phyloP scores from a whole-genome alignment of 2,329 filamentous ascomycete species.

The Keithomyces neogunnii region DNA sequence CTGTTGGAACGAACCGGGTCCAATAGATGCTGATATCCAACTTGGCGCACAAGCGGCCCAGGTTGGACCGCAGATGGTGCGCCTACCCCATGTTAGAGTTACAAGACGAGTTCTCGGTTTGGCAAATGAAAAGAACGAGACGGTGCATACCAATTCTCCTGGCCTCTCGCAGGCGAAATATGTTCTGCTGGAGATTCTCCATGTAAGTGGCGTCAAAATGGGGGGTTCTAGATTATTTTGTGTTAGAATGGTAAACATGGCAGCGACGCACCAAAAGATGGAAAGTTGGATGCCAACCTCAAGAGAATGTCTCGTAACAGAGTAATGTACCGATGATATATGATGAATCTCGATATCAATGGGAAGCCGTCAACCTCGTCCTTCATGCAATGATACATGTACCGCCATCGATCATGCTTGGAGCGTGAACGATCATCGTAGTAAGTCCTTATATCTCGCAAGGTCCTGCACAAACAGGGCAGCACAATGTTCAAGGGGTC shows the following conservation, averaged over 20 bases:
- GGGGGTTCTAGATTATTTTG: conserved; percentile 22
- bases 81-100: background rate
- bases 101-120: background rate
- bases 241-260: conserved; percentile 9
- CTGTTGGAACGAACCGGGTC: conserved; percentile 15
- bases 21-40: conserved; percentile 15
- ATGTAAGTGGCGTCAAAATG: conserved; percentile 48
- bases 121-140: background rate
- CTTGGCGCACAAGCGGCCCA: conserved; percentile 24
- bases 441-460: conserved; percentile 43
- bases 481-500: conserved; percentile 49
- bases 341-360: conserved; percentile 43
- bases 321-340: conserved; percentile 47
- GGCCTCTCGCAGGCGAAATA: conserved; percentile 44
- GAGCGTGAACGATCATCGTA: conserved; percentile 41
- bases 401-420: conserved; percentile 45
- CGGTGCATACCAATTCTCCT: conserved; percentile 40
- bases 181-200: conserved; percentile 37
- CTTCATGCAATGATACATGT: conserved; percentile 49
- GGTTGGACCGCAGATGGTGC: conserved; percentile 24
- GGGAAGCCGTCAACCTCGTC: conserved; percentile 42
- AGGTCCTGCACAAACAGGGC: conserved; percentile 43
- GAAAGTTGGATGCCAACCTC: conserved; percentile 26
- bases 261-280: background rate
- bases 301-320: conserved; percentile 41